Evolutionary conservation across 208 protist genomes (phyloP).

Genomic region (Trypanosoma congolense): DNA sequence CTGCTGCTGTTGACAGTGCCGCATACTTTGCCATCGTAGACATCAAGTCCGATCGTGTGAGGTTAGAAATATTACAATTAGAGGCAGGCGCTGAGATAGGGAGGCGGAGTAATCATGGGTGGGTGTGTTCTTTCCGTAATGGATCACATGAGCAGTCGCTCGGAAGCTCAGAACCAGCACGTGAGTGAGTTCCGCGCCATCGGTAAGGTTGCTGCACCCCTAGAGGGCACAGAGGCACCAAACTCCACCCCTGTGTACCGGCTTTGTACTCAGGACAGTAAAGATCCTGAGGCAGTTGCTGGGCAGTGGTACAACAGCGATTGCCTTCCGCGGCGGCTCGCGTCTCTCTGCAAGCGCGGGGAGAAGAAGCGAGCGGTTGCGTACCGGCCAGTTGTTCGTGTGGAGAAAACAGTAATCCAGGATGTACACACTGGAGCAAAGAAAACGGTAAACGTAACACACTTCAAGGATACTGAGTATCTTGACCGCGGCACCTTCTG

Average conservation of each 20-base stretch:
- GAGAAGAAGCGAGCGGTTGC: conserved; percentile 20
- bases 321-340: conserved; percentile 27
- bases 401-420: conserved; percentile 25
- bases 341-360: conserved; percentile 14
- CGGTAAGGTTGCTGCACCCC: conserved; percentile 24
- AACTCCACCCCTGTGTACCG: conserved; percentile 44
- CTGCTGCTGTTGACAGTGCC: no score
- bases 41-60: no score
- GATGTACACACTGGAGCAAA: conserved; percentile 25
- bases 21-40: no score
- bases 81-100: neutral
- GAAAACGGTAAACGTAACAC: conserved; percentile 36
- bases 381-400: conserved; percentile 32
- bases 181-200: conserved; percentile 27
- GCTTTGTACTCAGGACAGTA: conserved; percentile 25
- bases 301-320: conserved; percentile 21
- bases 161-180: conserved; percentile 27
- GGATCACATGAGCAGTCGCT: conserved; percentile 28
- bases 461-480: conserved; percentile 30
- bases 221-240: conserved; percentile 28
- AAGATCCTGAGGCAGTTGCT: conserved; percentile 19
- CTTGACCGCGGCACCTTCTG: conserved; percentile 41
- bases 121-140: conserved; percentile 43
- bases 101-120: conserved; percentile 23
- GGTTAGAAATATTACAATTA: no score